A percentile compares a stretch with the other conserved stretches of the same genome.
Conservation (phyloP, 2,329 filamentous ascomycete species). For the Orbilia oligospora region DNA sequence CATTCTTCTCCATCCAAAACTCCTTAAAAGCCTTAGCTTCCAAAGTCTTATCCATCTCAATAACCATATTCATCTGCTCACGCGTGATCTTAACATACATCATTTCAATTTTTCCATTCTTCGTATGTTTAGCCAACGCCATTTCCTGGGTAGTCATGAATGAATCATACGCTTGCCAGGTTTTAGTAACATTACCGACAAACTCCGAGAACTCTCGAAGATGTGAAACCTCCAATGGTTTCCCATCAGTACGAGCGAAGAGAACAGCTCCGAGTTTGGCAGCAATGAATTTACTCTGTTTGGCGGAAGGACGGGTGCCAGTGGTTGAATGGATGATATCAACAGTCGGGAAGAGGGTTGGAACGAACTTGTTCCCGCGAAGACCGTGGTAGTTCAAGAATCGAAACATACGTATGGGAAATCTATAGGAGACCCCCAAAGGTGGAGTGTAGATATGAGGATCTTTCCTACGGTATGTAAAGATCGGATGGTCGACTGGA, state of each 20-base stretch:
- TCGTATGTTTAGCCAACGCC: background rate
- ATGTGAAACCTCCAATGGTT: slow-evolving; percentile 28
- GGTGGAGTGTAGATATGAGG: slow-evolving; percentile 17
- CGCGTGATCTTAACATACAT: background rate
- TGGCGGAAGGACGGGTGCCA: background rate
- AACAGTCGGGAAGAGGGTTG: slow-evolving; percentile 13
- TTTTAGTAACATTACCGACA: background rate
- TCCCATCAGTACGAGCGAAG: slow-evolving; percentile 31
- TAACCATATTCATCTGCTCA: slow-evolving; percentile 23
- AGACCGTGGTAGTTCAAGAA: background rate
- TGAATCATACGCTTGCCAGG: slow-evolving; percentile 22
- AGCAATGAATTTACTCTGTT: background rate
- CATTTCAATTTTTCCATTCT: background rate
- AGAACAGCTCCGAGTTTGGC: slow-evolving; percentile 22
- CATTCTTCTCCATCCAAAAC: slow-evolving; percentile 39
- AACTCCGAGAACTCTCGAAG: slow-evolving; percentile 27
- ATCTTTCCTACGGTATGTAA: background rate
- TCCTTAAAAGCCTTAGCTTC: slow-evolving; percentile 28
- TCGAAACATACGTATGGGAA: slow-evolving; percentile 38
- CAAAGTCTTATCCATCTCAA: slow-evolving; percentile 38
- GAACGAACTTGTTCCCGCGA: slow-evolving; percentile 12
- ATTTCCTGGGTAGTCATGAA: background rate
- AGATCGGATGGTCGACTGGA: slow-evolving; percentile 23
- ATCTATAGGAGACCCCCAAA: slow-evolving; percentile 27
- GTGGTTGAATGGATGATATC: background rate